Evolutionary conservation across 768 basidiomycete genomes (phyloP).

Genomic region (Tephrocybe sp.): DNA sequence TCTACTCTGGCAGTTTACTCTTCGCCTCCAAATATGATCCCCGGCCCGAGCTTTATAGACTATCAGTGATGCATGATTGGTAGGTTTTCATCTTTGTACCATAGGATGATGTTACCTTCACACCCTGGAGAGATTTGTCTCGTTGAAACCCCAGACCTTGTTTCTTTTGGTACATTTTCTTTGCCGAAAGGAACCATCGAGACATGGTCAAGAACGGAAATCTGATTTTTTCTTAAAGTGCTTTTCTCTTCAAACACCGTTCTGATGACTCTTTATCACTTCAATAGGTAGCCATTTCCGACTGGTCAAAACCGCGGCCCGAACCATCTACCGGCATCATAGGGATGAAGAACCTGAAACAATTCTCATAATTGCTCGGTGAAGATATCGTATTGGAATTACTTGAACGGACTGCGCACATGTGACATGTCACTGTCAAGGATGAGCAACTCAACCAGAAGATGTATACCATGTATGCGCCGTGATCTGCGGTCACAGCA

Average conservation of each 20-base stretch:
- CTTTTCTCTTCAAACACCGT: background rate
- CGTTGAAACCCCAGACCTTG: slow-evolving; percentile 39
- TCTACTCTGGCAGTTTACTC: background rate
- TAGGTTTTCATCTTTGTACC: slow-evolving; percentile 5
- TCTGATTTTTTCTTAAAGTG: slow-evolving; percentile 39
- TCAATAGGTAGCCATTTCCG: no score
- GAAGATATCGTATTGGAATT: no score
- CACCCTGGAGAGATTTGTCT: slow-evolving; percentile 34
- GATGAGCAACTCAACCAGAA: no score
- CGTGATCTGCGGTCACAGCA: no score
- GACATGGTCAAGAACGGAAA: slow-evolving; percentile 58
- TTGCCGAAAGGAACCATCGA: slow-evolving; percentile 42
- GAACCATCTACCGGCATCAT: no score
- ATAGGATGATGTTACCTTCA: slow-evolving; percentile 41
- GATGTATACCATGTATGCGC: no score
- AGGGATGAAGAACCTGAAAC: no score
- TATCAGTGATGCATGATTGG: background rate
- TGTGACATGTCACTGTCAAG: no score
- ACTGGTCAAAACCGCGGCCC: no score
- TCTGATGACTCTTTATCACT: no score
- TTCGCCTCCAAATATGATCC: background rate
- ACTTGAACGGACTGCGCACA: no score
- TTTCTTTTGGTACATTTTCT: slow-evolving; percentile 41
- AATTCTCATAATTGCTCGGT: no score
- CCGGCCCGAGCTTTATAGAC: background rate